These are phyloP conservation scores for Canariomyces notabilis DNA, from an alignment of 2,329 filamentous ascomycete genomes.

Conservation along the genomic window DNA sequence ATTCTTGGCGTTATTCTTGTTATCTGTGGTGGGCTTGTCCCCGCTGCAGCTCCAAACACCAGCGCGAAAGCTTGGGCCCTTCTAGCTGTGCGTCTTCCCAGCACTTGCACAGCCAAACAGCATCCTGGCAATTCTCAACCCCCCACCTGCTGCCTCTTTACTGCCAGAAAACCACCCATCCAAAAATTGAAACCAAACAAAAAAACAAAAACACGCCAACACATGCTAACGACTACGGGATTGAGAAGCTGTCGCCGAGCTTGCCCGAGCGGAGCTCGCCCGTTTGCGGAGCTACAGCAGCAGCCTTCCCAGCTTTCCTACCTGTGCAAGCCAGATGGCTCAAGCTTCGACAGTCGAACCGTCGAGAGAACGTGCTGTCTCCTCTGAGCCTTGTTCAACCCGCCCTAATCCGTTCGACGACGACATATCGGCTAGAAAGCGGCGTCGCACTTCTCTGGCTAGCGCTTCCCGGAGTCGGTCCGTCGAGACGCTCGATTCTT, in stretches of 20 bases:
- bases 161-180: slow-evolving; percentile 13
- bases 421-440: slow-evolving; percentile 53
- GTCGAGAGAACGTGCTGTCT: slow-evolving; percentile 54
- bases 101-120: neutral
- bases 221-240: slow-evolving; percentile 52
- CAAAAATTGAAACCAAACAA: no score
- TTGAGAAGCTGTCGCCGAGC: slow-evolving; percentile 45
- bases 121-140: neutral
- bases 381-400: slow-evolving; percentile 58
- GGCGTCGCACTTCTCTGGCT: slow-evolving; percentile 55
- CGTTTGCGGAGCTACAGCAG: slow-evolving; percentile 42
- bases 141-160: slow-evolving; percentile 8
- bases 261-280: slow-evolving; percentile 50
- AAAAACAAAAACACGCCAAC: slow-evolving; percentile 34
- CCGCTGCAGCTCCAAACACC: neutral
- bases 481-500: slow-evolving; percentile 37
- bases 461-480: slow-evolving; percentile 49
- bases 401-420: slow-evolving; percentile 62
- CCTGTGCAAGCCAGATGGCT: slow-evolving; percentile 49
- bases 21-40: neutral
- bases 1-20: neutral
- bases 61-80: neutral
- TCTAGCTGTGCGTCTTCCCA: neutral
- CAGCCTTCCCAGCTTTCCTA: slow-evolving; percentile 34
- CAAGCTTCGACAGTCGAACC: slow-evolving; percentile 45